phyloP scores from a whole-genome alignment of 345 rosid genomes.

The Brassica carinata region DNA sequence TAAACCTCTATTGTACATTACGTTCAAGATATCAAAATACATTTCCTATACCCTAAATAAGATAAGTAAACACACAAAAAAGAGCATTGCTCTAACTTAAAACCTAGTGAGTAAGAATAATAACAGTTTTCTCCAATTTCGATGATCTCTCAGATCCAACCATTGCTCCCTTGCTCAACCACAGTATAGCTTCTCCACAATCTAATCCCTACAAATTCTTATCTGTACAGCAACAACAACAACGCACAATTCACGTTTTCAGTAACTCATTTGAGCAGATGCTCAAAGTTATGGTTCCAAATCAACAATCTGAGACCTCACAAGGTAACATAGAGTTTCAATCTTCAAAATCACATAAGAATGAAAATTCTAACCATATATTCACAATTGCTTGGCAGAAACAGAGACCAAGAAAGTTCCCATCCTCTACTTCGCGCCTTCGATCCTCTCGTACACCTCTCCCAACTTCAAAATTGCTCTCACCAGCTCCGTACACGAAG shows the following conservation, averaged over 20 bases:
- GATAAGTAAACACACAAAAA: background rate
- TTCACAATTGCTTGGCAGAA: background rate
- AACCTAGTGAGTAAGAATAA: constrained; percentile 36
- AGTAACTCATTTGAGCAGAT: constrained; percentile 1
- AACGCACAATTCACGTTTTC: background rate
- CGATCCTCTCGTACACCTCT: constrained; percentile 67
- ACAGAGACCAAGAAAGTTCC: background rate
- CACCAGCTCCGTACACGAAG: constrained; percentile 50
- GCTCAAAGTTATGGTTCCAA: background rate
- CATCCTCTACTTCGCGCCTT: constrained; percentile 62
- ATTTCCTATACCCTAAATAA: too few relatives aligned
- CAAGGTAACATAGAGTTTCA: background rate
- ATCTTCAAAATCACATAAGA: background rate
- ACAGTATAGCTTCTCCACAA: constrained; percentile 10
- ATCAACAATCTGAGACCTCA: background rate
- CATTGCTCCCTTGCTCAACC: constrained; percentile 26
- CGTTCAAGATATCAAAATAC: too few relatives aligned
- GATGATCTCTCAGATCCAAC: constrained; percentile 20
- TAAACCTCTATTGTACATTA: too few relatives aligned
- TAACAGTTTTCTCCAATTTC: constrained; percentile 35
- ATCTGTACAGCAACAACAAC: constrained; percentile 13
- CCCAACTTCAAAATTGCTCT: constrained; percentile 65
- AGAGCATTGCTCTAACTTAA: constrained; percentile 24
- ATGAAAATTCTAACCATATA: background rate
- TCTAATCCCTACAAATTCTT: constrained; percentile 28